Percentiles rank a stretch among this genome's conserved stretches.
Evolutionary conservation across 768 basidiomycete genomes (phyloP).

Genomic region (Mycena venus): DNA sequence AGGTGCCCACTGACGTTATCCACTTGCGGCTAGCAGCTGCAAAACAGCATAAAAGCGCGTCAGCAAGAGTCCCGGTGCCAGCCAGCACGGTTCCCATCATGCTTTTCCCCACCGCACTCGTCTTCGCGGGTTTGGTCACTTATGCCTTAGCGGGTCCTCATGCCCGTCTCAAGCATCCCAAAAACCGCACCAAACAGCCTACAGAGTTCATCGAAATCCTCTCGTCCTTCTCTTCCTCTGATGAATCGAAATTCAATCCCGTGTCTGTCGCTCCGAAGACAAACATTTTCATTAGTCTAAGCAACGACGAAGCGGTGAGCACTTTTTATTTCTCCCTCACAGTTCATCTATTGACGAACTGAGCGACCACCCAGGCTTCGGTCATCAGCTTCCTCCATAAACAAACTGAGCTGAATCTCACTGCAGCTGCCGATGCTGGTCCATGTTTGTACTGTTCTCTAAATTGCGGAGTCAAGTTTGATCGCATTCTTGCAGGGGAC

Average conservation of each 20-base stretch:
- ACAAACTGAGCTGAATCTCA: slow-evolving; percentile 34
- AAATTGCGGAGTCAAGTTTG: background rate
- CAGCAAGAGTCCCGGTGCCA: too few species aligned
- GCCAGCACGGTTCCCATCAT: background rate
- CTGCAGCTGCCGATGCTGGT: slow-evolving; percentile 31
- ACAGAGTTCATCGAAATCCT: slow-evolving; percentile 12
- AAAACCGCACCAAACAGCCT: slow-evolving; percentile 20
- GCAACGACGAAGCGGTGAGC: slow-evolving; percentile 33
- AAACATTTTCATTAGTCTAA: slow-evolving; percentile 34
- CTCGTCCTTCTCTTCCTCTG: background rate
- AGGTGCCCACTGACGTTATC: too few species aligned
- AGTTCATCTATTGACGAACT: background rate
- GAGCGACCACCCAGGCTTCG: slow-evolving; percentile 7
- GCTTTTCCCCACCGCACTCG: background rate
- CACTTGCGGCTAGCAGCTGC: too few species aligned
- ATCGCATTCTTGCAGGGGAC: slow-evolving; percentile 29
- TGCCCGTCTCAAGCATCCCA: slow-evolving; percentile 22
- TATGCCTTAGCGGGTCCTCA: slow-evolving; percentile 27
- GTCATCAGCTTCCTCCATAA: slow-evolving; percentile 38
- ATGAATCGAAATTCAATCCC: slow-evolving; percentile 25
- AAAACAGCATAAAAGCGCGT: too few species aligned
- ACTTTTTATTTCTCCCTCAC: background rate
- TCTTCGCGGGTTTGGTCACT: slow-evolving; percentile 14
- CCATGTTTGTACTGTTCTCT: slow-evolving; percentile 10
- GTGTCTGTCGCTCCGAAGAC: slow-evolving; percentile 17